Base-by-base conservation (phyloP, 2,329 filamentous ascomycete species). In the Phaeomoniella chlamydospora region DNA sequence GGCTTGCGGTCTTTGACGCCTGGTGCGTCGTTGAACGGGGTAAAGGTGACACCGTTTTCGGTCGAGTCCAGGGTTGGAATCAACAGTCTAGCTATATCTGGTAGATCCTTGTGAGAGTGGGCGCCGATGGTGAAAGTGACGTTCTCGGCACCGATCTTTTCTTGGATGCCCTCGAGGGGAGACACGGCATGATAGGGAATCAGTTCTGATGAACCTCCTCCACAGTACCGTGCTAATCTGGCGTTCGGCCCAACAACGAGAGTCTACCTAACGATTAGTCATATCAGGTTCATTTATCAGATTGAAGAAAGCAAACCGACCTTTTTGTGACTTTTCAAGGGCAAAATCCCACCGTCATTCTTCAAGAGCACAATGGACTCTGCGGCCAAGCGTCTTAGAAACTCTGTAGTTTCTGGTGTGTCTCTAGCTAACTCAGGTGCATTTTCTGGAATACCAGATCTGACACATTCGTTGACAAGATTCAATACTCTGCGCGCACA, bases 121-220 rank as follows among this genome's bases (percentile, higher is more conserved):
- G 50, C 46, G 5, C 47, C 47, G 12, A 31, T 22, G 31, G 43
- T 33, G 26, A 43, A 47, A 22, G 40, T 35, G 2, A 48, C 33
- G 1, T 34, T 31, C 2, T 39, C 18, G 3, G 41, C 42, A 22
- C 43, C 35, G 15, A 38, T 13, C 5, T 36, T 44, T 16, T 52
- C 48, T 4, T 39, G 38, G 0, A 55, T 43, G 1, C 45, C 53
- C 0, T 58, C 47, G 42, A 50, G 54, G 3, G 55, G 45, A 0
- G 53, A 49, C 18, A 55, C 43, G 10, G 46, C 46, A 34, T 55
- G 52, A 32, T 58, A 52, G 2, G 53, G 48, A 17, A 53, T 52
- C 31, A 59, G 46, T 5, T 49, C 49, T 2, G 55, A 48, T 36
- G 55, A 49, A 3, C 57, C 49, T 13, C 56, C 46, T 4, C 56